Evolutionary conservation across 2,329 filamentous ascomycete species (phyloP), one percentile per base, ranked within the genome.

Genomic region (Metarhizium anisopliae): DNA sequence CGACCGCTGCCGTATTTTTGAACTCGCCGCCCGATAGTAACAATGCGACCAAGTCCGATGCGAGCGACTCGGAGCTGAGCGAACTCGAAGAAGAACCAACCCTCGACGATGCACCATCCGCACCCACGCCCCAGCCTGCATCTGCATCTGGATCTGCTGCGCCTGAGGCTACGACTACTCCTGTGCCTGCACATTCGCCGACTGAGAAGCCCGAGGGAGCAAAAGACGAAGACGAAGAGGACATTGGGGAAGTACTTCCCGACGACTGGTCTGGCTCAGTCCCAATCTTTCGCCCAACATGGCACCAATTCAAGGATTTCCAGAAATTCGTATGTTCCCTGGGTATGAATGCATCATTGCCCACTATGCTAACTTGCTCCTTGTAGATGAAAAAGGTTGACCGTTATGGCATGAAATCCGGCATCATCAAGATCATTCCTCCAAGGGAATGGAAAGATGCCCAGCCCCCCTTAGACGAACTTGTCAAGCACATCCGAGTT

Each of bases 251-350:
- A 54, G 81, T 95, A 55, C 77, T 85, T 50, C 93, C 93, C 1
- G 90, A 92, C 67, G 86, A 96, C 70, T 96, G 90, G 77, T 95
- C 90, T 67, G 92, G 91, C 59, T 89, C 85, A 59, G 88, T 99
- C 40, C 93, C 94, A 8, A 87, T 99, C 58, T 99, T 99, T 74
- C 93, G 86, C 72, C 94, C 94, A 72, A 93, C 87, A 57, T 95
- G 96, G 90, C 82, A 87, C 59, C 91, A 99, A 73, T 97, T 97
- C 74, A 85, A 85, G 66, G 90, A 94, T 73, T 99, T 99, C 72
- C 88, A 93, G 73, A 84, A 83, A 68, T 97, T 95, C 70, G 88
- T 97, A 76, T 62, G 82, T 75, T 58, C 11, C 35, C 35, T 49
- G 8, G 47, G 32, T n/a, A 30, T 36, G 40, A 36, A 49, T 18